Base-by-base conservation (phyloP, 352 stramenopile genomes). In the Globisporangium paddicum region DNA sequence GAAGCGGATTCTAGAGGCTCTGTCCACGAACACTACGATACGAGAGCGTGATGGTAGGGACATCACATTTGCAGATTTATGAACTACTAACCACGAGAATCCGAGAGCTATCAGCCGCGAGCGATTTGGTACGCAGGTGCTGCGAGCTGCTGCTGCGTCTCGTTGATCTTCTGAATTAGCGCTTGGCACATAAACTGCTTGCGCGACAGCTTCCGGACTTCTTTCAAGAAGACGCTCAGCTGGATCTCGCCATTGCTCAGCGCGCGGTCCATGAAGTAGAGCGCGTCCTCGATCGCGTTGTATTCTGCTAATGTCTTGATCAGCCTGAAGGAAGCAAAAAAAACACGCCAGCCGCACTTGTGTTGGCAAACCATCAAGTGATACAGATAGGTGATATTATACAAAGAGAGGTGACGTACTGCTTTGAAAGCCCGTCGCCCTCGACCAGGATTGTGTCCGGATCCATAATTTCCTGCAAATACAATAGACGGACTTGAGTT, bases 151-250 rank as follows among this genome's bases (percentile, higher is more conserved):
- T 90, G 86, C 67, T 95, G 86, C 54, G 73, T 79, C 55, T 79
- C 71, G 45, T 86, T 73, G 68, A 97, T 87, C 74, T 95, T 96
- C 65, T 94, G 85, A 54, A 93, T 79, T 18, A 95, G 80, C 47
- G 89, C 89, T 54, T 90, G 71, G 53, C 80, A 87, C 80, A 95
- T 89, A 63, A 96, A 97, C 71, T 97, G 90, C 72, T 95, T 93
- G 30, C 88, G 77, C 30, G 88, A 66, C 47, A 97, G 71, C 66
- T 95, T 95, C 16, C 90, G 81, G 55, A 97, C 83, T 63, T 97
- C 87, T 58, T 96, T 96, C 5, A 97, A 52, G 59, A 96, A 97
- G 8, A 78, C 60, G 13, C 71, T 71, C 9, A 96, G 68, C 41
- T 90, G 77, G n/a, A 97, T 93, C 56, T 91, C 80, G 26, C 83